A percentile compares a stretch with the other conserved stretches of the same genome.
phyloP scores from a whole-genome alignment of 768 basidiomycete species.

The Botryobasidium botryosum region DNA sequence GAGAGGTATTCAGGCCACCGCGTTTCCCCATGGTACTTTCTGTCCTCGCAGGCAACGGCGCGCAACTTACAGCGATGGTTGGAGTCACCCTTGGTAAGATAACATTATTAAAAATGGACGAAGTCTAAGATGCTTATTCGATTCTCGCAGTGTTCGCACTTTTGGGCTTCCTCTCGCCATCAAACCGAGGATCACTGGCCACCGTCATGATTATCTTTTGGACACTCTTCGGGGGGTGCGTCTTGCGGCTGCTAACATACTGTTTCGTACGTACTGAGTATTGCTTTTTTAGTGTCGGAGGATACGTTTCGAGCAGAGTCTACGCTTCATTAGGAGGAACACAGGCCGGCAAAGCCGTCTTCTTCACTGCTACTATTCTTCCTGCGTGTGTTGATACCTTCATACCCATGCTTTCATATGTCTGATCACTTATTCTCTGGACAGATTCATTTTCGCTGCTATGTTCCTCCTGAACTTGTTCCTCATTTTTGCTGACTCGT shows the following conservation, averaged over 20 bases:
- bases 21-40: slow-evolving; percentile 59
- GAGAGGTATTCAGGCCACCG: slow-evolving; percentile 87
- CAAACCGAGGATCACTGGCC: slow-evolving; percentile 84
- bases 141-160: slow-evolving; percentile 59
- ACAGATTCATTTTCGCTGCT: slow-evolving; percentile 61
- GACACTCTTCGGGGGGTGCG: slow-evolving; percentile 79
- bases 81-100: slow-evolving; percentile 61
- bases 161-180: slow-evolving; percentile 85
- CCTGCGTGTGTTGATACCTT: slow-evolving; percentile 44
- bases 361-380: slow-evolving; percentile 73
- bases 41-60: slow-evolving; percentile 79
- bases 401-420: not conserved
- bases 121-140: not conserved
- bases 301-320: slow-evolving; percentile 72
- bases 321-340: slow-evolving; percentile 68
- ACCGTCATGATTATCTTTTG: slow-evolving; percentile 91
- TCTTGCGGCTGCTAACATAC: not conserved
- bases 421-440: not conserved
- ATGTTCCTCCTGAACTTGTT: slow-evolving; percentile 88
- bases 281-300: slow-evolving; percentile 47
- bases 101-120: not conserved
- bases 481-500: slow-evolving; percentile 68
- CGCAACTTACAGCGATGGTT: slow-evolving; percentile 75
- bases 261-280: slow-evolving; percentile 4
- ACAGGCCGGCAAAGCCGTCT: slow-evolving; percentile 63